Evolutionary conservation across 257 asterid species (phyloP), one percentile per base, ranked within the genome.

Genomic region (Solanum clarkiae): DNA sequence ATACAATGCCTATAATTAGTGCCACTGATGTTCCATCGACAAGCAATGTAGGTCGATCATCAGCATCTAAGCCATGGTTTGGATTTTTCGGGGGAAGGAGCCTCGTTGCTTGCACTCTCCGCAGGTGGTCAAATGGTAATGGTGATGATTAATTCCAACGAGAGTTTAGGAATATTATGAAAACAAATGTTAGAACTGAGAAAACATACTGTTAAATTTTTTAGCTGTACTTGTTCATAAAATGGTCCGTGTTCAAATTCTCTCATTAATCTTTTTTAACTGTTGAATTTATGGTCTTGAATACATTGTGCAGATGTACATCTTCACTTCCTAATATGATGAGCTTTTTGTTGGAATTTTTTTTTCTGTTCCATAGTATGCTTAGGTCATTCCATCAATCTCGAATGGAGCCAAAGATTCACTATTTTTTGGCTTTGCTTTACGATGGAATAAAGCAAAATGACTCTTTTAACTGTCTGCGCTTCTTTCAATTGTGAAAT

Each of bases 41-140:
- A 5, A 68, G 86, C 81, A 89, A 86, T 85, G 87, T 89, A 17
- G 88, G 89, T 29, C 87, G 92, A 40, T 84, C 90, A 26, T 85
- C 90, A 4, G 81, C 86, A 11, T 55, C 86, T 72, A 91, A 88
- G 88, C 87, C 92, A 32, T 89, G 92, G 90, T 84, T 90, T 85
- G 89, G 93, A 44, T 66, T 92, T 68, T 86, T 93, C 5, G 90
- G 93, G 9, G 97, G 94, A 69, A 90, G 91, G 88, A 81, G 89
- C 14, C 89, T 93, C 8, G 93, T 92, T 56, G 91, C 94, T n/a
- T 91, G 94, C 88, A 90, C 94, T 40, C 88, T 93, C 20, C 89
- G 94, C 42, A 90, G 94, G 88, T 90, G 92, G 89, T 89, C 95
- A 51, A 90, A 68, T 85, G 90, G 91, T 71, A 89, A 87, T 83